phyloP scores from a whole-genome alignment of 1,284 basidiomycete genomes.

The Ganoderma leucocontextum region DNA sequence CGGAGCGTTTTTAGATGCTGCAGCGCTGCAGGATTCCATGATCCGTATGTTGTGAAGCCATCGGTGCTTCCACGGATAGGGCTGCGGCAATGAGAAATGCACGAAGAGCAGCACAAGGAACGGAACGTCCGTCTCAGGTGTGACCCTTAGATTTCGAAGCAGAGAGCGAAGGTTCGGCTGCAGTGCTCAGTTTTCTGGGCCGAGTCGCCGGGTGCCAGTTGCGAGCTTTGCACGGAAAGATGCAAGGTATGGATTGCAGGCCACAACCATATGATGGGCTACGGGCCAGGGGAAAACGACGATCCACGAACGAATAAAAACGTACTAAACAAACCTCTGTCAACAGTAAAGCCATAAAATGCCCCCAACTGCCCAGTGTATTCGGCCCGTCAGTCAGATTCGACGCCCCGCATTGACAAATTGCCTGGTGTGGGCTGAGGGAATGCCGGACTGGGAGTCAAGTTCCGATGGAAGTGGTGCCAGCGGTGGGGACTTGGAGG shows the following conservation, averaged over 20 bases:
- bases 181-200: background rate
- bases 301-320: background rate
- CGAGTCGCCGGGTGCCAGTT: too few relatives aligned
- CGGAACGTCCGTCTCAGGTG: background rate
- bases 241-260: background rate
- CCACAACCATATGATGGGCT: background rate
- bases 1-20: too few relatives aligned
- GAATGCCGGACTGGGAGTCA: too few relatives aligned
- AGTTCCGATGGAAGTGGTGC: too few relatives aligned
- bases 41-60: background rate
- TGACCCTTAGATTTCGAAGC: background rate
- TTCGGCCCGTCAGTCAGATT: background rate
- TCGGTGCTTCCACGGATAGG: background rate
- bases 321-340: background rate
- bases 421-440: too few relatives aligned
- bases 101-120: background rate
- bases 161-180: background rate
- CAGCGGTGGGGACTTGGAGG: too few relatives aligned
- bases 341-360: too few relatives aligned
- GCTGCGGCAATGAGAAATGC: background rate
- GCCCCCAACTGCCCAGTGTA: background rate
- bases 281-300: background rate
- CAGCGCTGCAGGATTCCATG: background rate
- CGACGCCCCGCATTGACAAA: too few relatives aligned
- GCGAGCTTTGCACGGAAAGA: background rate